Evolutionary conservation across 169 alveolate genomes (phyloP), one percentile per base, ranked within the genome.

Genomic region (Theileria sp.): DNA sequence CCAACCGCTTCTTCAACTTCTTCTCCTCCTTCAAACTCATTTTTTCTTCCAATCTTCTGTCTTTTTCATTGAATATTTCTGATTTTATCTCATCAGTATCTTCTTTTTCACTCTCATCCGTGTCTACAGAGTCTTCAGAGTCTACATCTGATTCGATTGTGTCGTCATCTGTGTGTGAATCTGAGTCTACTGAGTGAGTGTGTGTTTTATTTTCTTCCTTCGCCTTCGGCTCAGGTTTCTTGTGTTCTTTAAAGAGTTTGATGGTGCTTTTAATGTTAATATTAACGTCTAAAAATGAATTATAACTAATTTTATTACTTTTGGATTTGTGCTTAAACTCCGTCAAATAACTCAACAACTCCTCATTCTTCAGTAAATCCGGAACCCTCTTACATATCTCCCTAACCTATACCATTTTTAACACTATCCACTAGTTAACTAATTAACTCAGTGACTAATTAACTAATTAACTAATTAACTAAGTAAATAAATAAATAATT

Each of bases 371-470:
- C 74, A 95, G 74, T 17, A 93, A 93, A 66, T 82, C 72, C 1
- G 97, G 97, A 80, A 92, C 89, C 80, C 97, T 88, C 73, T 87
- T 81, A 23, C 92, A 87, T 13, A 95, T 92, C 75, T 92, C 97
- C 36, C 97, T 74, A 32, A 95, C 75, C 17, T 95, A 79, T 77
- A 92, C 88, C 54, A 92, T 19, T n/a, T 10, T 75, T 19, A 61
- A n/a, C n/a, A n/a, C n/a, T n/a, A n/a, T n/a, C n/a, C 23, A 36
- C 49, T n/a, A 38, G 81, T 67, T 15, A 32, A 32, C 36, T 5
- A 32, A 32, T 32, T 32, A 32, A 32, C 36, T 32, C 36, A 65
- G 6, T 28, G 6, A 65, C 1, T 28, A 34, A 17, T 5, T 32
- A 1, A 32, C 8, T 32, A 32, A 5, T 32, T 32, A 32, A 32